phyloP scores from a whole-genome alignment of 495 filamentous ascomycete species.

The Bombardia bombarda region DNA sequence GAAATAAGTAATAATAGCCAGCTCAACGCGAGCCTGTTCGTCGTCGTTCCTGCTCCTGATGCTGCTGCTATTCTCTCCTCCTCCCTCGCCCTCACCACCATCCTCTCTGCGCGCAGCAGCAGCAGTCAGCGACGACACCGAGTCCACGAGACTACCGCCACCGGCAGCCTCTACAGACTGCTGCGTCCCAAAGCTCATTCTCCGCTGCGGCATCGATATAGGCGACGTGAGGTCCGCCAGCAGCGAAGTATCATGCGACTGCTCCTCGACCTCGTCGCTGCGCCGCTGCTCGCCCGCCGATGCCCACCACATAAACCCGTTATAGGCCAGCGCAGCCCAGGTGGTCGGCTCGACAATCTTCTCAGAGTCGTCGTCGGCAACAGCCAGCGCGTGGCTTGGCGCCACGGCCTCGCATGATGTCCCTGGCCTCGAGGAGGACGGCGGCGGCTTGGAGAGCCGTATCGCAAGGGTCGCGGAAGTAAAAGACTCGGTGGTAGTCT shows the following conservation, averaged over 20 bases:
- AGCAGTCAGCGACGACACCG: conserved; percentile 30
- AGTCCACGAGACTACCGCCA: conserved; percentile 19
- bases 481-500: conserved; percentile 11
- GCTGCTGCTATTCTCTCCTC: background rate
- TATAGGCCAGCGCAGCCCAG: conserved; percentile 88
- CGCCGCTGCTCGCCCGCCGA: conserved; percentile 80
- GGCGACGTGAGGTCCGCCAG: conserved; percentile 35
- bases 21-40: conserved; percentile 43
- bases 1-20: conserved; percentile 85
- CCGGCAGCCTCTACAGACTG: too few species aligned
- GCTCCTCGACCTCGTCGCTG: conserved; percentile 39
- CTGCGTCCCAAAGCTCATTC: conserved; percentile 20
- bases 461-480: conserved; percentile 16
- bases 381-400: background rate
- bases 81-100: conserved; percentile 4
- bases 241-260: conserved; percentile 37
- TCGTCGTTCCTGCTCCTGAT: conserved; percentile 8
- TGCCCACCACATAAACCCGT: conserved; percentile 96
- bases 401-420: conserved; percentile 16
- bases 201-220: conserved; percentile 18
- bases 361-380: conserved; percentile 34
- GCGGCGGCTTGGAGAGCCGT: conserved; percentile 12
- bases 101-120: background rate
- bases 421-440: conserved; percentile 22
- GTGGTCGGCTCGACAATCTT: conserved; percentile 65